Evolutionary conservation across 2,329 filamentous ascomycete genomes (phyloP).

Genomic region (Trichoderma oligosporum): DNA sequence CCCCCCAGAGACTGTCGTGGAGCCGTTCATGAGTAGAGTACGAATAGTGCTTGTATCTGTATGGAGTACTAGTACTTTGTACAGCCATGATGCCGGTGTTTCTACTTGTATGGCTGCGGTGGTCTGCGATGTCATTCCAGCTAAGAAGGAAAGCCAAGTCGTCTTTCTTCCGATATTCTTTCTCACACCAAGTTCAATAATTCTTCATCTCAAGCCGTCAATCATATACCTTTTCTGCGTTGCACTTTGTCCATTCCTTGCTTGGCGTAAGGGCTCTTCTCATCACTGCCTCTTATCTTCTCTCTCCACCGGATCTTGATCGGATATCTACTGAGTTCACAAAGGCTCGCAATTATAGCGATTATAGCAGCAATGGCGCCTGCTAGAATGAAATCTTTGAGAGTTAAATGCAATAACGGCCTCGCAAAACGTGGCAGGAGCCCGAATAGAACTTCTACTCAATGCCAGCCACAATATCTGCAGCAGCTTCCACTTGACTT

Average conservation of each 20-base stretch:
- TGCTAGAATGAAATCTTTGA: neutral
- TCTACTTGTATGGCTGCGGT: slow-evolving; percentile 2
- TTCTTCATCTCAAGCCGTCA: neutral
- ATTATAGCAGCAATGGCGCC: slow-evolving; percentile 1
- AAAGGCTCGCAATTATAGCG: slow-evolving; percentile 1
- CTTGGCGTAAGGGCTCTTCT: neutral
- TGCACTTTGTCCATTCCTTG: neutral
- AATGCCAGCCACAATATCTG: slow-evolving; percentile 9
- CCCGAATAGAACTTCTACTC: slow-evolving; percentile 10
- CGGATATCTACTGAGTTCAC: neutral
- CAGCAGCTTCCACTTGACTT: neutral
- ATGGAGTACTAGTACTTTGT: neutral
- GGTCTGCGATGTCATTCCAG: slow-evolving; percentile 2
- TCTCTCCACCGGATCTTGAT: neutral
- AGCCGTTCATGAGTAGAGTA: neutral
- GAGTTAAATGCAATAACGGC: neutral
- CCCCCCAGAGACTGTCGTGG: slow-evolving; percentile 7
- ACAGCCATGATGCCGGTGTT: neutral
- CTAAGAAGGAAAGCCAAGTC: neutral
- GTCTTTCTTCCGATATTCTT: neutral
- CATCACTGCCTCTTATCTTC: neutral
- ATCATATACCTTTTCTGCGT: neutral
- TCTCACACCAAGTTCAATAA: neutral
- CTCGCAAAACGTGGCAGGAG: neutral
- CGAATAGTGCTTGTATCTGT: too few species aligned